These are phyloP conservation scores for Kwoniella dejecticola DNA, from an alignment of 768 basidiomycete genomes.

Conservation along the genomic window DNA sequence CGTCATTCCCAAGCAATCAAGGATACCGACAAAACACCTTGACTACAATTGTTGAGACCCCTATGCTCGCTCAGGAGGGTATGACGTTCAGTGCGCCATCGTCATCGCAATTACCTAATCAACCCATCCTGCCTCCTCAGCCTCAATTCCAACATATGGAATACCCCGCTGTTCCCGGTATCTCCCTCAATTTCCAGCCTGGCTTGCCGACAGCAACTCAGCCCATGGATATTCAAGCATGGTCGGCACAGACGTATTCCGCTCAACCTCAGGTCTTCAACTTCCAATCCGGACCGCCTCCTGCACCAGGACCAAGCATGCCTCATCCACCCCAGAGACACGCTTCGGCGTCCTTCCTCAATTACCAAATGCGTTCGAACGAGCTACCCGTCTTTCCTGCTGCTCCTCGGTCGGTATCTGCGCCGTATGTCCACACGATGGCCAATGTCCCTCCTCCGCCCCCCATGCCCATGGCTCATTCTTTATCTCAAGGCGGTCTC, in stretches of 20 bases:
- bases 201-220: conserved; percentile 12
- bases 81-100: conserved; percentile 22
- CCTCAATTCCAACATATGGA: conserved; percentile 27
- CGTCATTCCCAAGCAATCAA: conserved; percentile 24
- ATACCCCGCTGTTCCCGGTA: conserved; percentile 31
- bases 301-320: conserved; percentile 11
- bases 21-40: conserved; percentile 21
- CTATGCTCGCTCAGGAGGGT: conserved; percentile 14
- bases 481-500: conserved; percentile 23
- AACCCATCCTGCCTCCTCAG: conserved; percentile 24
- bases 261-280: conserved; percentile 20
- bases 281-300: conserved; percentile 12
- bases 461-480: conserved; percentile 17
- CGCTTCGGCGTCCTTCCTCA: conserved; percentile 25
- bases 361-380: conserved; percentile 27
- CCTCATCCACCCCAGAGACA: conserved; percentile 23
- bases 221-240: conserved; percentile 26
- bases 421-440: conserved; percentile 25
- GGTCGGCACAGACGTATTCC: conserved; percentile 31
- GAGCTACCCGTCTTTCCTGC: conserved; percentile 24
- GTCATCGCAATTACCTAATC: conserved; percentile 12
- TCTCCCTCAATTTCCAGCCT: conserved; percentile 24
- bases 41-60: conserved; percentile 31
- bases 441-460: conserved; percentile 12
- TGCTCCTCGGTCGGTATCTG: conserved; percentile 27